Base-by-base conservation (phyloP, 2,329 filamentous ascomycete genomes). In the Zymoseptoria brevis region DNA sequence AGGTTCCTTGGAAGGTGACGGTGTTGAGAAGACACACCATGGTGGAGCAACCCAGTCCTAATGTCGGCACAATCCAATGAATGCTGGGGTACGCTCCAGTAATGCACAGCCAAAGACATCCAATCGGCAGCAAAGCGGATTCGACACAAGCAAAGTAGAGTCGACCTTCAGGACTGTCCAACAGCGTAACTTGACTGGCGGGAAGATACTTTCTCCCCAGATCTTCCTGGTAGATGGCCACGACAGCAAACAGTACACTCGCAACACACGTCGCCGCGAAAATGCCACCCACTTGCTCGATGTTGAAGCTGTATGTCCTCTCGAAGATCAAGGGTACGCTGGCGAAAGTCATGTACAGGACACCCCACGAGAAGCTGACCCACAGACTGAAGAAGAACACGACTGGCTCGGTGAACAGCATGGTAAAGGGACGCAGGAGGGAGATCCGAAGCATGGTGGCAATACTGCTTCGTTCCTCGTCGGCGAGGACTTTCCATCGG, bases 311-410 rank as follows among this genome's bases (percentile, higher is more conserved):
- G 70, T 93, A 85, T 51, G 83, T 85, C 4, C 77, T 80, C 21
- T 77, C 69, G 73, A 94, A 95, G 22, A 96, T 85, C 3, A 94
- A 80, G 0, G 91, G 89, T 4, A 96, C 83, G 1, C 89, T 87
- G 13, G 84, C 84, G 66, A 96, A 93, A 11, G 88, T 90, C 19
- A 96, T 78, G 72, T 96, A 96, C 0, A 96, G 81, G 0, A 96
- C 83, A 0, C 88, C 90, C 92, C 92, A 96, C 19, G 87, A 87
- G 72, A 96, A 96, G 0, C 89, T 82, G 0, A 91, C 87, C 92
- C 92, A 96, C 0, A 96, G 79, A 0, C 87, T 90, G 76, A 96
- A 96, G 77, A 84, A 90, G 74, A 91, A 90, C 13, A 92, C 87
- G 8, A 90, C 86, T 0, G 88, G 86, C 65, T 92, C 88, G 0